These are phyloP conservation scores for Crassisporium funariophilum DNA, from an alignment of 768 basidiomycete genomes.

Conservation along the genomic window DNA sequence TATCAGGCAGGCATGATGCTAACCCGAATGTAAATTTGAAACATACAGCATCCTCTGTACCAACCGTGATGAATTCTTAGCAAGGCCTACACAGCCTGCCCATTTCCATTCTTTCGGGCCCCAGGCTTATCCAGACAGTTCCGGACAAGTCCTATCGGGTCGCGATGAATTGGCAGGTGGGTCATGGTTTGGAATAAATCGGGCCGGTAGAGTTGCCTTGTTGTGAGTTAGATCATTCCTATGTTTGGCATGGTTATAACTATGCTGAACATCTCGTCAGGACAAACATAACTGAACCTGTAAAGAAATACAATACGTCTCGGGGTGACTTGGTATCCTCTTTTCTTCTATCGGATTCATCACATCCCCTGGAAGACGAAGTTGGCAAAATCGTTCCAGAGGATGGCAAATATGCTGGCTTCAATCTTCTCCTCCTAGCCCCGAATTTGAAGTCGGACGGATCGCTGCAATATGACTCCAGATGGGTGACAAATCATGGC, in stretches of 20 bases:
- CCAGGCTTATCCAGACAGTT: slow-evolving; percentile 20
- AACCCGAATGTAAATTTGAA: too few species aligned
- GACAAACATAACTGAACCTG: slow-evolving; percentile 84
- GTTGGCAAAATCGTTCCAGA: slow-evolving; percentile 46
- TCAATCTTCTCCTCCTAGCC: slow-evolving; percentile 75
- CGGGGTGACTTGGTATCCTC: slow-evolving; percentile 69
- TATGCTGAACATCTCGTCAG: too few species aligned
- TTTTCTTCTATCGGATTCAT: slow-evolving; percentile 60
- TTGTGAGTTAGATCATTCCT: slow-evolving; percentile 52
- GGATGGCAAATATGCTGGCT: slow-evolving; percentile 69
- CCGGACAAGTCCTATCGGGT: slow-evolving; percentile 64
- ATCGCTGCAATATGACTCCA: slow-evolving; percentile 49
- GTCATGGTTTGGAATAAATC: slow-evolving; percentile 79
- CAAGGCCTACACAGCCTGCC: slow-evolving; percentile 65
- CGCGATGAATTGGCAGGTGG: slow-evolving; percentile 74
- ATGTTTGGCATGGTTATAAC: too few species aligned
- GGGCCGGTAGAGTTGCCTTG: slow-evolving; percentile 66
- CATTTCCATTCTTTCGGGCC: slow-evolving; percentile 67
- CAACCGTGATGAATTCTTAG: slow-evolving; percentile 77
- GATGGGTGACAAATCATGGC: slow-evolving; percentile 70
- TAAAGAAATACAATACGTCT: slow-evolving; percentile 50
- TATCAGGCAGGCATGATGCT: too few species aligned
- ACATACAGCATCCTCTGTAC: slow-evolving; percentile 69
- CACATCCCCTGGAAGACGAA: slow-evolving; percentile 50
- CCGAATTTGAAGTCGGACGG: slow-evolving; percentile 34